Conservation (phyloP, 1,284 basidiomycete species). For the Cerioporus squamosus region DNA sequence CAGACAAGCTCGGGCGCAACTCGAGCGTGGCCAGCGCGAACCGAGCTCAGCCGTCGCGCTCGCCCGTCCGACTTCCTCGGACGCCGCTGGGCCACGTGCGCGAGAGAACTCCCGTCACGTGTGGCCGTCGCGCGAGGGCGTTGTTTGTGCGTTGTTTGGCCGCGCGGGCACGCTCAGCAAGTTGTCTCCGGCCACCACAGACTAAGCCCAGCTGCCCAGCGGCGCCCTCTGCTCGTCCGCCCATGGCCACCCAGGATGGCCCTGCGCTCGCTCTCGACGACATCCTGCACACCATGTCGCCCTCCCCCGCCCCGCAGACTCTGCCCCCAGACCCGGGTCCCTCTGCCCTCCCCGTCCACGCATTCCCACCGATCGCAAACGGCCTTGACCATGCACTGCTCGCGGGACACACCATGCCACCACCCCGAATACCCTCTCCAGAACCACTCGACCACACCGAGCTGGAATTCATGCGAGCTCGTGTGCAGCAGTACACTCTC, state of each 20-base stretch:
- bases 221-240: slow-evolving; percentile 4
- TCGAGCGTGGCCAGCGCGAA: too few relatives aligned
- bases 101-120: slow-evolving; percentile 24
- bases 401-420: not conserved
- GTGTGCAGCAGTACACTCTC: slow-evolving; percentile 27
- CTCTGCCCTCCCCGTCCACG: slow-evolving; percentile 2
- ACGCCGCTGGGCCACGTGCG: slow-evolving; percentile 10
- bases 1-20: not conserved
- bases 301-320: slow-evolving; percentile 40
- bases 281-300: slow-evolving; percentile 45
- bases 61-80: slow-evolving; percentile 8
- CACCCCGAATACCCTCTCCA: slow-evolving; percentile 27
- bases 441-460: slow-evolving; percentile 38
- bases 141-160: slow-evolving; percentile 29
- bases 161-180: not conserved
- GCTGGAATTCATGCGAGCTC: slow-evolving; percentile 36
- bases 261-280: slow-evolving; percentile 43
- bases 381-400: slow-evolving; percentile 1
- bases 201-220: slow-evolving; percentile 2
- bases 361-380: slow-evolving; percentile 7
- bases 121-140: slow-evolving; percentile 24
- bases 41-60: not conserved
- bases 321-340: slow-evolving; percentile 12
- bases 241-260: slow-evolving; percentile 25
- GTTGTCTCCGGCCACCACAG: not conserved